Evolutionary conservation across 176 grass and related monocot species (phyloP), one percentile per base, ranked within the genome.

Genomic region (Thinopyrum elongatum): DNA sequence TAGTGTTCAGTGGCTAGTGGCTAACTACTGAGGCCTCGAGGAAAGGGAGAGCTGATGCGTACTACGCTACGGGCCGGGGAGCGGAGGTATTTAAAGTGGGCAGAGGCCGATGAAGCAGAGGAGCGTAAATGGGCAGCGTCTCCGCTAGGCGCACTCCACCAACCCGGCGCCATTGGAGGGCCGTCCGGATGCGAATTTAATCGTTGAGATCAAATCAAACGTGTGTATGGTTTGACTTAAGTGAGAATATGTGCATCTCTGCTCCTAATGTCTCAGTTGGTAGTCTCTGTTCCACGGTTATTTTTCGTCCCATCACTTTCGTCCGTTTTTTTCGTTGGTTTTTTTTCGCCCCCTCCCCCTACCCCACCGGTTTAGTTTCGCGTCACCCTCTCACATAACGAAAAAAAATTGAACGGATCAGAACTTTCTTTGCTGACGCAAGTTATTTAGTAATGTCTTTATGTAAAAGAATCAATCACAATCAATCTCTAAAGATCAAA

Each of bases 71-170:
- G 22, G 70, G 25, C 11, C 4, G 42, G 72, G 58, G 46, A 72
- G 65, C 49, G 68, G 67, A 21, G 80, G 85, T 75, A 83, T 87
- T 88, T 91, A 88, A 91, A 26, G 39, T 76, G 41, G 71, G 51
- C 49, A 22, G 77, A 69, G 60, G 62, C 14, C 71, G 25, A 74
- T 28, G 27, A 28, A 23, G 28, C 46, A 39, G 76, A 49, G 28
- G 28, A 61, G 61, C 42, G 80, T 91, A 80, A 87, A 91, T 87
- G 81, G 60, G 74, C 74, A 74, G 22, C 34, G 57, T 34, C 78
- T 79, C 74, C 34, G 84, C 84, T 86, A 74, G 84, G 67, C 51
- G 84, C 75, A 59, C 80, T 65, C 84, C 84, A 83, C 57, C 80
- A 46, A 66, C 73, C 74, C 30, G 10, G 41, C 73, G 57, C 74